Conservation (phyloP, 768 basidiomycete genomes). For the Galerina sulciceps region DNA sequence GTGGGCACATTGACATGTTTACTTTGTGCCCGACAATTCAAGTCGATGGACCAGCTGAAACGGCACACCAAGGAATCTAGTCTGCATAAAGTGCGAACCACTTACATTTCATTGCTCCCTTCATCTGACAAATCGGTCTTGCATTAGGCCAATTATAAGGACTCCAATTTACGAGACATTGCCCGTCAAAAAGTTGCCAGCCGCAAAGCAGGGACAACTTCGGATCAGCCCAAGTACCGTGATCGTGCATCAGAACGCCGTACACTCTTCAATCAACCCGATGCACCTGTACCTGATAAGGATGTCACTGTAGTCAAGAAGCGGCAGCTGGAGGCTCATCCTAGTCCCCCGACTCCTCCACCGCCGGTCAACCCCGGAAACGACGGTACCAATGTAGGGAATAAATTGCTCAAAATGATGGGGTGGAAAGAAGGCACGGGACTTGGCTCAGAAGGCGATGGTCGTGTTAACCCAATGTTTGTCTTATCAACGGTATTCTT, state of each 20-base stretch:
- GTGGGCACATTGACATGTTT: conserved; percentile 76
- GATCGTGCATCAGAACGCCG: conserved; percentile 95
- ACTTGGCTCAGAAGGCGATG: conserved; percentile 80
- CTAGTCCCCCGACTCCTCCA: conserved; percentile 63
- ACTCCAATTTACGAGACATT: conserved; percentile 69
- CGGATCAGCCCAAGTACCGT: conserved; percentile 82
- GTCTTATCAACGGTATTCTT: conserved; percentile 23
- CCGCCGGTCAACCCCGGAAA: conserved; percentile 67
- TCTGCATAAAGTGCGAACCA: conserved; percentile 82
- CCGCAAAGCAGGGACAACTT: conserved; percentile 35
- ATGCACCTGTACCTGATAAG: conserved; percentile 68
- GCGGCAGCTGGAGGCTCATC: conserved; percentile 57
- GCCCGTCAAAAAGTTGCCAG: conserved; percentile 70
- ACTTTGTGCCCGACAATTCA: conserved; percentile 94
- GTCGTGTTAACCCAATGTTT: conserved; percentile 87
- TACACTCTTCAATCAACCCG: conserved; percentile 90
- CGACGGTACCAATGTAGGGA: conserved; percentile 88
- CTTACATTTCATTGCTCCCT: not conserved
- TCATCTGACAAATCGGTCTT: conserved; percentile 31
- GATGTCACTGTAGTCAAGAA: conserved; percentile 39
- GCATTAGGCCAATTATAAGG: conserved; percentile 83
- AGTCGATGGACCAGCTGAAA: conserved; percentile 79
- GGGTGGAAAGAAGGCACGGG: conserved; percentile 95
- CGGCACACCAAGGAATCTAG: conserved; percentile 94
- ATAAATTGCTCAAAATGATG: conserved; percentile 96